Percentiles rank a stretch among this genome's conserved stretches.
phyloP scores from a whole-genome alignment of 202 grass and related monocot species.

The Eragrostis tef region DNA sequence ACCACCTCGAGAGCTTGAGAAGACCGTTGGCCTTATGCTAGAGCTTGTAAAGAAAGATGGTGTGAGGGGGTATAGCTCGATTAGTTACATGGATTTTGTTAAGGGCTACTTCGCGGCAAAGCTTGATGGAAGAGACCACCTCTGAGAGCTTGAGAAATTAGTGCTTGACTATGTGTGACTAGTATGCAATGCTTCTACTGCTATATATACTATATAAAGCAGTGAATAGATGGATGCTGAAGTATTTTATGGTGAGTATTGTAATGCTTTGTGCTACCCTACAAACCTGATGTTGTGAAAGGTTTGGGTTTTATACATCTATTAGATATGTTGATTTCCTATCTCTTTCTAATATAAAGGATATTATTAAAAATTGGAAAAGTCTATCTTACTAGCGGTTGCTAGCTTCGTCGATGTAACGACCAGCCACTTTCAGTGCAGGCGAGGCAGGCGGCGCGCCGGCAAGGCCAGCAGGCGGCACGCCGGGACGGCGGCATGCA shows the following conservation, averaged over 20 bases:
- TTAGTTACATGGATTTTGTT: constrained; percentile 33
- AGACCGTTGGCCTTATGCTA: constrained; percentile 35
- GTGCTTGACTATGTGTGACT: background rate
- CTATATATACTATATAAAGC: too few relatives aligned
- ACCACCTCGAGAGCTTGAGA: constrained; percentile 34
- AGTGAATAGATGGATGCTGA: too few relatives aligned
- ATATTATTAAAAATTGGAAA: too few relatives aligned
- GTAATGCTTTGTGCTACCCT: background rate
- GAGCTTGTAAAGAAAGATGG: constrained; percentile 41
- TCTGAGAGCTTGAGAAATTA: constrained; percentile 42
- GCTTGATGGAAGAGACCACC: constrained; percentile 41
- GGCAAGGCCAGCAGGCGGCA: too few relatives aligned
- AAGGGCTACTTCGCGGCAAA: constrained; percentile 32
- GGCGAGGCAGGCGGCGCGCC: too few relatives aligned
- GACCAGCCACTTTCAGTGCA: too few relatives aligned
- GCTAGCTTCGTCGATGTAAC: too few relatives aligned
- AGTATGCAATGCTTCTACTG: too few relatives aligned
- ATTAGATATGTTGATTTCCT: background rate
- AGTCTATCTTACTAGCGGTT: too few relatives aligned
- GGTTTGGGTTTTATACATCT: background rate
- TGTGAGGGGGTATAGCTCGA: constrained; percentile 23
- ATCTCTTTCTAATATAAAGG: too few relatives aligned
- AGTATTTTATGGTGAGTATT: too few relatives aligned
- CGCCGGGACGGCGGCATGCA: too few relatives aligned
- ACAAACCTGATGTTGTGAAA: background rate